These are phyloP conservation scores for Aplosporella prunicola DNA, from an alignment of 2,329 filamentous ascomycete species.

Conservation along the genomic window DNA sequence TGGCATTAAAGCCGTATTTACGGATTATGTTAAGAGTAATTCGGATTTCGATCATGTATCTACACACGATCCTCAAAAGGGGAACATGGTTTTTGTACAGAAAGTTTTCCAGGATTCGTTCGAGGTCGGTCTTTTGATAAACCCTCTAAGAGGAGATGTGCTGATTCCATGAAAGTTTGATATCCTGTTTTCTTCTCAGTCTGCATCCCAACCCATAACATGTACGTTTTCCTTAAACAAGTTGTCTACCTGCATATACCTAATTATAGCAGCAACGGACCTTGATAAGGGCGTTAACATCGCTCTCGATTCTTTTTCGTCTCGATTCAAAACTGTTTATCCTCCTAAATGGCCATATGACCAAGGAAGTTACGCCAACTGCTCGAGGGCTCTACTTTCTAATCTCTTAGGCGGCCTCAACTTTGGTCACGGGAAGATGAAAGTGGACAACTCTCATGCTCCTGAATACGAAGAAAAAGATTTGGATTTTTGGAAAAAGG, in stretches of 20 bases:
- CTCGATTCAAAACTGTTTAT: constrained; percentile 65
- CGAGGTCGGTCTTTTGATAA: constrained; percentile 38
- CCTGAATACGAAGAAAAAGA: constrained; percentile 89
- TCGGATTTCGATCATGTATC: constrained; percentile 79
- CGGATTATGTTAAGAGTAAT: constrained; percentile 52
- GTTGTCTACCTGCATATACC: too few species aligned
- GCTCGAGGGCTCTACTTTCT: constrained; percentile 84
- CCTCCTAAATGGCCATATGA: constrained; percentile 67
- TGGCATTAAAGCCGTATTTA: constrained; percentile 49
- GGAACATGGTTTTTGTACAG: constrained; percentile 81
- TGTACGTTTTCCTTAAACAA: constrained; percentile 31
- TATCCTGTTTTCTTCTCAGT: constrained; percentile 75
- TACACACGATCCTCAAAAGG: constrained; percentile 54
- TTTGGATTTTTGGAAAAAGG: constrained; percentile 91
- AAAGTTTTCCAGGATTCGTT: constrained; percentile 86
- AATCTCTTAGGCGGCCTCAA: constrained; percentile 91
- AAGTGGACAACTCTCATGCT: constrained; percentile 84
- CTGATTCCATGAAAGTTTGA: constrained; percentile 64
- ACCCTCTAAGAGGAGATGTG: not conserved
- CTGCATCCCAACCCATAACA: constrained; percentile 46
- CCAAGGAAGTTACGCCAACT: constrained; percentile 61
- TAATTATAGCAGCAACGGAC: too few species aligned
- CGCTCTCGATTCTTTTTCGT: constrained; percentile 58
- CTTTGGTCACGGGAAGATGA: constrained; percentile 81
- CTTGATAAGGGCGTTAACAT: constrained; percentile 61